Percentiles rank a stretch among this genome's conserved stretches.
These are phyloP conservation scores for Cunninghamia lanceolata DNA, from an alignment of 75 land plant species.

Conservation along the genomic window DNA sequence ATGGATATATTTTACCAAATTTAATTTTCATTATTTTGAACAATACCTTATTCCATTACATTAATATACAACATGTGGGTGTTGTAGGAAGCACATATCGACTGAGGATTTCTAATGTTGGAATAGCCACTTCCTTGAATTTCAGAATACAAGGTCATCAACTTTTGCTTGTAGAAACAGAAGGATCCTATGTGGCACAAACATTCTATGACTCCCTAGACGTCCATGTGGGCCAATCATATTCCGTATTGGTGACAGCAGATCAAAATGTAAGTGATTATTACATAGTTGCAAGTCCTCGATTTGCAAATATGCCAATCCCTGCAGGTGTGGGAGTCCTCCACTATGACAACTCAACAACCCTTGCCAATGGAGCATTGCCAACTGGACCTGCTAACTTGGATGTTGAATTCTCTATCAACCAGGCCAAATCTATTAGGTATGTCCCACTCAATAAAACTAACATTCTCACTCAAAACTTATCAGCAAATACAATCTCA, in stretches of 20 bases:
- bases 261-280: constrained; percentile 40
- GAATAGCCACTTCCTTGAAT: constrained; percentile 38
- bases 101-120: constrained; percentile 65
- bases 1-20: background rate
- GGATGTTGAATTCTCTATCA: constrained; percentile 41
- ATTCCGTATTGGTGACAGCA: constrained; percentile 61
- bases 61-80: background rate
- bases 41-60: background rate
- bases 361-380: constrained; percentile 19
- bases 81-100: constrained; percentile 56
- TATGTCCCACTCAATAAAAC: background rate
- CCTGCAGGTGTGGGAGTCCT: constrained; percentile 30
- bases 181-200: constrained; percentile 67
- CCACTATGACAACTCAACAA: constrained; percentile 39
- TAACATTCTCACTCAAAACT: no score
- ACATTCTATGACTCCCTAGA: constrained; percentile 58
- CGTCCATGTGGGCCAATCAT: constrained; percentile 73
- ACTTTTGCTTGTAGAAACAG: constrained; percentile 58
- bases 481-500: no score
- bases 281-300: constrained; percentile 58
- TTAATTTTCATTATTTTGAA: background rate
- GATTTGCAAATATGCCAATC: constrained; percentile 9
- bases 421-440: constrained; percentile 76
- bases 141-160: constrained; percentile 67
- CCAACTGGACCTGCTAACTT: constrained; percentile 49